Evolutionary conservation across 2,329 filamentous ascomycete genomes (phyloP), one percentile per base, ranked within the genome.

Genomic region (Cladosporium velox): DNA sequence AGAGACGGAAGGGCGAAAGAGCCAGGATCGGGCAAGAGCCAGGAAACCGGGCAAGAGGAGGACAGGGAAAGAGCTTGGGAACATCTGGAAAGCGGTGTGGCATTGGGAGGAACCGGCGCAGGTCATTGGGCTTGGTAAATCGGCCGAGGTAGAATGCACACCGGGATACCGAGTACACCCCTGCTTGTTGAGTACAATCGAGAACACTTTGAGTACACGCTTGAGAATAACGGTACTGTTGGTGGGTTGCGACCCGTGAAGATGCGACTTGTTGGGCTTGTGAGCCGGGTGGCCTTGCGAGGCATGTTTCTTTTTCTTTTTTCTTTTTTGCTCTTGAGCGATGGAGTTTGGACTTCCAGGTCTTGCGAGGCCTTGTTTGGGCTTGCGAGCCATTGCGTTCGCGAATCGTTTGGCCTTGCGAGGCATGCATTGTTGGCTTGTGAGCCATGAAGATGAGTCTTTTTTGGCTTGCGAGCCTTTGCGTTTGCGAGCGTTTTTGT

Each of bases 131-230:
- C 18, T 30, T 32, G 28, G 52, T 30, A n/a, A n/a, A 34, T 21
- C 18, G 41, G 41, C 8, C 41, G 14, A 34, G 52, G 30, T 14
- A 54, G 32, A 55, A 34, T 55, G 52, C 52, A 55, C 52, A 55
- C 52, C 52, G 52, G 51, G 52, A 55, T 55, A 55, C 10, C 52
- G 51, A 55, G 52, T 21, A 55, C 52, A 55, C 18, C 51, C 51
- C 18, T 26, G 15, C 14, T 8, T 28, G 4, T 30, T 34, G 52
- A 34, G 52, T 55, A 55, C 34, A 52, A 55, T 3, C 6, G 52
- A 34, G 52, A 34, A 55, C n/a, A 47, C 2, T 21, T 34, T 54
- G 51, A 54, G 51, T 34, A 54, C 51, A 54, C 28, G 49, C 11
- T 14, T 7, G 49, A 28, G 49, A 12, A 52, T 30, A 52, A 47